Percentiles rank a stretch among this genome's conserved stretches.
Conservation (phyloP, 495 filamentous ascomycete species). For the Amorphotheca resinae region DNA sequence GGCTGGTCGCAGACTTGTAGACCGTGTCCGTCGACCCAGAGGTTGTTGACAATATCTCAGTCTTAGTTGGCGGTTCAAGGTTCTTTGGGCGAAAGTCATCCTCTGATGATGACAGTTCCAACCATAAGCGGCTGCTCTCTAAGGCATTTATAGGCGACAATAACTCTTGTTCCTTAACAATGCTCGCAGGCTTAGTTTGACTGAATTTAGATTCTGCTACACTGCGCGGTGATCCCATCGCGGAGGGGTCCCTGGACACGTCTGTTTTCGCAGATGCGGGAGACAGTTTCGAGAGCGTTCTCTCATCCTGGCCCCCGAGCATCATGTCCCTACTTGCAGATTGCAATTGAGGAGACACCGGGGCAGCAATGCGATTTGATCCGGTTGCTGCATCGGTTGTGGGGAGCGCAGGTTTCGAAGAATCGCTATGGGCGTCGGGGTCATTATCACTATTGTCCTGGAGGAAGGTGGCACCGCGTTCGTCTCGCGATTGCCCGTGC, state of each 20-base stretch:
- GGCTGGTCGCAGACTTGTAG: conserved; percentile 33
- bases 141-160: conserved; percentile 1
- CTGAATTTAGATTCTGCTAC: conserved; percentile 5
- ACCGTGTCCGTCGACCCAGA: conserved; percentile 22
- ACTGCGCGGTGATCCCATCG: conserved; percentile 4
- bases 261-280: conserved; percentile 10
- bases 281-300: conserved; percentile 8
- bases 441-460: conserved; percentile 42
- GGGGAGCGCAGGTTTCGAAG: conserved; percentile 1
- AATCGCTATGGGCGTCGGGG: conserved; percentile 11
- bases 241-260: background rate
- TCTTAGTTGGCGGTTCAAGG: conserved; percentile 31
- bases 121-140: conserved; percentile 13
- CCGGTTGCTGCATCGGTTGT: background rate
- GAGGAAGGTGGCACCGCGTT: conserved; percentile 35
- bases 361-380: background rate
- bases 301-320: conserved; percentile 13
- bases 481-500: conserved; percentile 4
- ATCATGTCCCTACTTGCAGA: conserved; percentile 16
- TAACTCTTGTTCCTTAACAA: conserved; percentile 13
- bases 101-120: conserved; percentile 27
- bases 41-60: conserved; percentile 24
- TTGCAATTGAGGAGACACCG: background rate
- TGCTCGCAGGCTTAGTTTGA: background rate
- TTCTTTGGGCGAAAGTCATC: conserved; percentile 25